Evolutionary conservation across 192 early-diverging fungal genomes (phyloP), one percentile per base, ranked within the genome.

Genomic region (Podila verticillata): DNA sequence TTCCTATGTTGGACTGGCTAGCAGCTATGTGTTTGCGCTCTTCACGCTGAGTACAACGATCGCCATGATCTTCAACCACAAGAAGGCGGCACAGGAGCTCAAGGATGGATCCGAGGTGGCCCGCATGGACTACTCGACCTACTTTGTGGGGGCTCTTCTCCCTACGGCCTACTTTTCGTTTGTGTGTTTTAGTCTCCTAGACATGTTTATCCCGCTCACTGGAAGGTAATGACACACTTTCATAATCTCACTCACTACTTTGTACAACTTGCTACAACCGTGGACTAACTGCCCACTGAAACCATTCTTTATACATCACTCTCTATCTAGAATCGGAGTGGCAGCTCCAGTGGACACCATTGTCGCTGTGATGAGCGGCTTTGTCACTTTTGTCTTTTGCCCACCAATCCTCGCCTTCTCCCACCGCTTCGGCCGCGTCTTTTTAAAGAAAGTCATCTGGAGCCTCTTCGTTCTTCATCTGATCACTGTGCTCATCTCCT

Each of bases 181-280:
- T 66, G 77, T 81, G 17, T 65, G 70, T 19, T 84, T 75, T 61
- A 79, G 84, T 19, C 72, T 88, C 49, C 63, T 91, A 13, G 87
- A 91, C 62, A 80, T 92, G 17, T 93, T 94, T 84, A 89, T 94
- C 9, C 93, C 93, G 0, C 73, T 94, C 58, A 91, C 89, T 8
- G 90, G 90, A 54, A 54, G 51, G 51, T 54, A 54, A 54, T 8
- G 36, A 39, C 44, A 47, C 44, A 15, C 15, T 15, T 47, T 47
- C 15, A 9, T 15, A 47, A 47, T 9, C 15, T 47, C 7, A 47
- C 44, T 9, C 7, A 9, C 15, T 47, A 15, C 7, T n/a, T n/a
- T 47, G 44, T 7, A 7, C 15, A 15, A 47, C 15, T 47, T 47
- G 15, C 15, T n/a, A n/a, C n/a, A n/a, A n/a, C n/a, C n/a, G n/a